Evolutionary conservation across 495 filamentous ascomycete species (phyloP).

Genomic region (Aspergillus affinis): DNA sequence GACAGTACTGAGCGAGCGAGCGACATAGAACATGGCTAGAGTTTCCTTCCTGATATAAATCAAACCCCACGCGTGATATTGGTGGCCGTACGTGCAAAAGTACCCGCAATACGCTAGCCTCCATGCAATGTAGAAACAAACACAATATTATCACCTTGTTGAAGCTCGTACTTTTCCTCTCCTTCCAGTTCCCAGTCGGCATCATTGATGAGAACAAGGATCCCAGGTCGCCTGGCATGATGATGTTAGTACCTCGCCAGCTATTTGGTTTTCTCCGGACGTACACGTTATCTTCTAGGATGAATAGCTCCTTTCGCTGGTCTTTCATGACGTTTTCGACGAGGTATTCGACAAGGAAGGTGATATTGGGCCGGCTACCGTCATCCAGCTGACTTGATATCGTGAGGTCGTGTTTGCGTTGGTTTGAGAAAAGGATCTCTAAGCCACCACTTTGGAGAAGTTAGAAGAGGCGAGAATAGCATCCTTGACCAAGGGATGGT

Average conservation of each 20-base stretch:
- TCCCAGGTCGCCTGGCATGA: constrained; percentile 77
- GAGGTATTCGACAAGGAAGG: constrained; percentile 77
- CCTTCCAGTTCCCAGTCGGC: constrained; percentile 98
- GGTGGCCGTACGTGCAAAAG: constrained; percentile 9
- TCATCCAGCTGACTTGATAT: constrained; percentile 62
- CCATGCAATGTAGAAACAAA: constrained; percentile 99
- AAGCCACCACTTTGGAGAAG: constrained; percentile 71
- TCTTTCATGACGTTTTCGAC: constrained; percentile 84
- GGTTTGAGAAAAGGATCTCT: constrained; percentile 89
- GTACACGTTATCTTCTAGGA: constrained; percentile 85
- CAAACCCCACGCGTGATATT: neutral
- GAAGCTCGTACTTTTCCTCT: constrained; percentile 82
- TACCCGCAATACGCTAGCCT: constrained; percentile 50
- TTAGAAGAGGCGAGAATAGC: constrained; percentile 23
- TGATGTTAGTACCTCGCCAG: neutral
- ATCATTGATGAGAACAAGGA: constrained; percentile 96
- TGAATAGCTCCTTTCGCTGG: constrained; percentile 82
- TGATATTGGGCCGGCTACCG: constrained; percentile 63
- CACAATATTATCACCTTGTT: constrained; percentile 79
- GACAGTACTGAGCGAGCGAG: constrained; percentile 4
- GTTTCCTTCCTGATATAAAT: constrained; percentile 2
- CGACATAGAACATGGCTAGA: neutral
- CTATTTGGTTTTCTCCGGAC: constrained; percentile 25
- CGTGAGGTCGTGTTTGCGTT: constrained; percentile 66
- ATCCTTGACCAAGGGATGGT: constrained; percentile 4